Base-by-base conservation (phyloP, 192 early-diverging fungal genomes). In the Pilobolus umbonatus region DNA sequence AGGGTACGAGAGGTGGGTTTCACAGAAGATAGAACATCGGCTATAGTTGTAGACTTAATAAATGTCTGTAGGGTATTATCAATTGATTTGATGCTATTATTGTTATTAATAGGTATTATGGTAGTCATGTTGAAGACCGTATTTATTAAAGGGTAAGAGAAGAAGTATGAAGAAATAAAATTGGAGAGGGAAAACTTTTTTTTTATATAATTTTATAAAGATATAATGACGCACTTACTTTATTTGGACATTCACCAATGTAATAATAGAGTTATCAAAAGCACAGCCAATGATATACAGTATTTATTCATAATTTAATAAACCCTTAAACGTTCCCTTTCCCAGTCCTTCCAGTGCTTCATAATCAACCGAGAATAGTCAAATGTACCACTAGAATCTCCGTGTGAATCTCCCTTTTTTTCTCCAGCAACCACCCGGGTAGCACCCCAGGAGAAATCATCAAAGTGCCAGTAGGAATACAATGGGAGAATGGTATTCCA, bases 401-500 rank as follows among this genome's bases (percentile, higher is more conserved):
- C 83, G 52, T 96, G 92, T 60, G 78, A 82, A 34, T 80, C 79
- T 28, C 76, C 80, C 35, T 82, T 84, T 58, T 73, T 78, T 59
- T 87, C 86, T 48, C 87, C 87, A 31, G 76, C 78, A 12, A 91
- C 85, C 47, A 83, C 83, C 34, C 88, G 82, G 14, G 88, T 91
- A 26, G 83, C 81, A 15, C 88, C 90, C 88, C 90, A 93, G 32
- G 83, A 84, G 52, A 95, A 95, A 61, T 95, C 92, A 67, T 92
- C 90, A 75, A 94, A 94, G 69, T 94, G 88, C 92, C 92, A 95
- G 75, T 88, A 95, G 5, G 93, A 85, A 62, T 98, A 98, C 0
- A 87, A 39, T 5, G 95, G 95, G 24, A 98, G 80, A 35, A 98
- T 62, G 53, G 96, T 82, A 69, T 98, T 94, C 95, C 95, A 98